Conservation (phyloP, 345 rosid species). For the Populus ilicifolia region DNA sequence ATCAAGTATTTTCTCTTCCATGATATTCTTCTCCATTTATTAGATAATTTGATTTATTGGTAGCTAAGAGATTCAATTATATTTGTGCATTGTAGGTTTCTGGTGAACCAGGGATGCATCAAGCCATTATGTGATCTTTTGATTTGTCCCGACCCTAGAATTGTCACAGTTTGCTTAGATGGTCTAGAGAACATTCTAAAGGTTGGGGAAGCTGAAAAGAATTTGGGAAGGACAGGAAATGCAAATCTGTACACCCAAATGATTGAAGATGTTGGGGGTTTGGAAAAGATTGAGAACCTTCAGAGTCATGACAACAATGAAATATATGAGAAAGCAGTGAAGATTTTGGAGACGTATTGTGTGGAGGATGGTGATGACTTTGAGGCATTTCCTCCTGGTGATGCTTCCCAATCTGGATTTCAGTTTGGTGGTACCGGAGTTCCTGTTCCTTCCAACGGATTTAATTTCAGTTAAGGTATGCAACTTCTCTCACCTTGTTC, state of each 20-base stretch:
- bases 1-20: slow-evolving; percentile 10
- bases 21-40: not conserved
- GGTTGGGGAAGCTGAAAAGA: slow-evolving; percentile 26
- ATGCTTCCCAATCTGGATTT: slow-evolving; percentile 17
- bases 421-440: slow-evolving; percentile 11
- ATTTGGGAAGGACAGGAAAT: slow-evolving; percentile 17
- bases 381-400: slow-evolving; percentile 5
- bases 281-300: slow-evolving; percentile 23
- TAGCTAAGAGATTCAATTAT: not conserved
- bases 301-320: slow-evolving; percentile 27
- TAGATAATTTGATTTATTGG: not conserved
- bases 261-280: slow-evolving; percentile 25
- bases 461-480: slow-evolving; percentile 18
- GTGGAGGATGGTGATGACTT: slow-evolving; percentile 16
- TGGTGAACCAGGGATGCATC: slow-evolving; percentile 25
- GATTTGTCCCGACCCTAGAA: slow-evolving; percentile 24
- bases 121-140: slow-evolving; percentile 29
- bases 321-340: slow-evolving; percentile 26
- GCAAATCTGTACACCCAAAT: slow-evolving; percentile 17
- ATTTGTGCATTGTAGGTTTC: slow-evolving; percentile 11
- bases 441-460: slow-evolving; percentile 17
- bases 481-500: not conserved
- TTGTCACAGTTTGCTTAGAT: slow-evolving; percentile 23
- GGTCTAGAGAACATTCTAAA: slow-evolving; percentile 28
- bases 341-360: slow-evolving; percentile 25